These are phyloP conservation scores for Ceratobasidium sp. DNA, from an alignment of 1,284 basidiomycete species.

Conservation along the genomic window DNA sequence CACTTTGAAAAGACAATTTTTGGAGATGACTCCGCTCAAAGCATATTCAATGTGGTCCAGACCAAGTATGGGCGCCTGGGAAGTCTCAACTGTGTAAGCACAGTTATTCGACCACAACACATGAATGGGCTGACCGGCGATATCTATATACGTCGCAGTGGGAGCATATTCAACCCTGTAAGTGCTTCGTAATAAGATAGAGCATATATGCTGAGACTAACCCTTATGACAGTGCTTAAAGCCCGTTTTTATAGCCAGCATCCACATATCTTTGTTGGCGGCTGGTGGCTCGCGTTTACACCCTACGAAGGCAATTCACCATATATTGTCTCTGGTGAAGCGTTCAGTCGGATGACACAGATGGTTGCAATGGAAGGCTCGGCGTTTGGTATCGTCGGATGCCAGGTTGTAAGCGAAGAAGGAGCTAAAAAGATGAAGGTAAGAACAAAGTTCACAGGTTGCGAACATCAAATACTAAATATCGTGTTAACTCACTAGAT, in stretches of 20 bases:
- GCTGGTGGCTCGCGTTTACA: slow-evolving; percentile 25
- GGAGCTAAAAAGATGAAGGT: slow-evolving; percentile 35
- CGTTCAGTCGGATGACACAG: slow-evolving; percentile 23
- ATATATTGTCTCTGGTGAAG: slow-evolving; percentile 29
- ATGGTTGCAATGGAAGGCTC: slow-evolving; percentile 37
- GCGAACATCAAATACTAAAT: neutral
- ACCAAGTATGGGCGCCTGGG: slow-evolving; percentile 57
- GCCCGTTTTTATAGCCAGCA: slow-evolving; percentile 30
- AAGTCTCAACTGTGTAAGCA: slow-evolving; percentile 53
- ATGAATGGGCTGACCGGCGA: no score
- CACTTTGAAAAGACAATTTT: slow-evolving; percentile 54
- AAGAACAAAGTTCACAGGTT: no score
- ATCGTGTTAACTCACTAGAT: neutral
- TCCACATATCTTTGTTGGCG: slow-evolving; percentile 25
- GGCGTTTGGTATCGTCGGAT: slow-evolving; percentile 22
- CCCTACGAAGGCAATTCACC: slow-evolving; percentile 17
- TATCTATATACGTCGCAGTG: neutral
- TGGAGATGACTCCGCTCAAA: slow-evolving; percentile 53
- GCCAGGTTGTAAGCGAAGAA: slow-evolving; percentile 14
- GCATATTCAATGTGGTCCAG: slow-evolving; percentile 29
- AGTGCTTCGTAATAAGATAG: neutral
- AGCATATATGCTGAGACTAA: neutral
- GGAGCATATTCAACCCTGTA: slow-evolving; percentile 28
- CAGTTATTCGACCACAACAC: neutral
- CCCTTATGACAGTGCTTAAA: slow-evolving; percentile 16